Base-by-base conservation (phyloP, 805 yeast genomes). In the Ogataea neopini region DNA sequence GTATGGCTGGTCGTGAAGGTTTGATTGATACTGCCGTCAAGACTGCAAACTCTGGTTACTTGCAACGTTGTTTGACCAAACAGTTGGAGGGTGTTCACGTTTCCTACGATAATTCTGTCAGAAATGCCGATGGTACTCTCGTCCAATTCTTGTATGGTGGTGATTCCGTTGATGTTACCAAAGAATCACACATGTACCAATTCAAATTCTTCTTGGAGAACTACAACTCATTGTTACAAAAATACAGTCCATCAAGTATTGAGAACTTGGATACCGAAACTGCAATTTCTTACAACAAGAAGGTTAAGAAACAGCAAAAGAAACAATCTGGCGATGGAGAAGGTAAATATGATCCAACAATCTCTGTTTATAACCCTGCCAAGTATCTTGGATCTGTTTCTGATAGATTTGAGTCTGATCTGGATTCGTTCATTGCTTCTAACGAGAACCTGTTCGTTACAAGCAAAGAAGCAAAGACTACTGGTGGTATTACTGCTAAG, bases 1-100 rank as follows among this genome's bases (percentile, higher is more conserved):
- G 98, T 77, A 94, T 94, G 99, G 99, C 99, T 47, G 99, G 99
- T 72, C 86, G 99, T 76, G 99, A 94, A 77, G 99, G 99, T 74
- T 81, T 94, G 64, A 94, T 94, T 73, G 99, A 94, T 78, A 94
- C 99, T 50, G 99, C 99, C 43, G 99, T 94, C 55, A 94, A 94
- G 73, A 94, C 99, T 8, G 88, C 97, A 17, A 84, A 97, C 72
- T 91, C 98, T 50, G 99, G 99, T 65, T 94, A 94, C 72, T 78
- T 94, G 69, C 99, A 94, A 74, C 84, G 99, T 74, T 95, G 99
- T 80, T 79, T 94, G 71, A 94, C 96, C 50, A 94, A 94, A 71
- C 99, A 94, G 73, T 77, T 94, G 54, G 99, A 94, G 70, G 99
- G 99, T 75, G 96, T 94, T 23, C 96, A 88, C 59, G 85, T 89